A percentile compares a stretch with the other conserved stretches of the same genome.
These are phyloP conservation scores for Heterobasidion irregulare DNA, from an alignment of 1,284 basidiomycete genomes.

Conservation along the genomic window DNA sequence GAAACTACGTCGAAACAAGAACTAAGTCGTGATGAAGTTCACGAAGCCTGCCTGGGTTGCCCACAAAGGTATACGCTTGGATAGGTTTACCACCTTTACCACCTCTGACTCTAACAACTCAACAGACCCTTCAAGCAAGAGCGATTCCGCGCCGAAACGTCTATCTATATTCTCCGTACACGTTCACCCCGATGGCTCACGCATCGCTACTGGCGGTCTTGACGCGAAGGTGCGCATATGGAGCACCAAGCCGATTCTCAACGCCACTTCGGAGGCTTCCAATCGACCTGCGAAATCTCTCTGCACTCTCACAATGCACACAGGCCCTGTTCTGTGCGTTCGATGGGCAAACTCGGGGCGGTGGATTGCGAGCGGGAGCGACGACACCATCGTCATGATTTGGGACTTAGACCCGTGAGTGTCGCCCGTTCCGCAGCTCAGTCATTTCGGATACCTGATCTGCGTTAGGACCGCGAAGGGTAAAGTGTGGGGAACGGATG, in stretches of 20 bases:
- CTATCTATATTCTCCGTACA: slow-evolving; percentile 89
- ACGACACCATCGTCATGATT: slow-evolving; percentile 93
- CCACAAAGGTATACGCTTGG: slow-evolving; percentile 40
- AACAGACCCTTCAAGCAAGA: slow-evolving; percentile 12
- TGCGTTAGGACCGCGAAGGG: slow-evolving; percentile 61
- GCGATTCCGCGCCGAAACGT: slow-evolving; percentile 47
- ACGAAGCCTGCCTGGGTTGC: slow-evolving; percentile 74
- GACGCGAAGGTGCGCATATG: slow-evolving; percentile 97
- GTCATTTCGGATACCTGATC: background rate
- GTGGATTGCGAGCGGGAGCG: slow-evolving; percentile 94
- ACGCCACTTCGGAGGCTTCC: slow-evolving; percentile 61
- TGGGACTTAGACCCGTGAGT: slow-evolving; percentile 96
- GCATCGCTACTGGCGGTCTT: slow-evolving; percentile 92
- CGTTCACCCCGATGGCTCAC: slow-evolving; percentile 92
- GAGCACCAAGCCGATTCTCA: slow-evolving; percentile 91
- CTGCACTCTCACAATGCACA: slow-evolving; percentile 90
- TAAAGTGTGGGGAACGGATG: slow-evolving; percentile 87
- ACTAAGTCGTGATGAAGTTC: slow-evolving; percentile 44
- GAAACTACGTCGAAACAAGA: too few relatives aligned
- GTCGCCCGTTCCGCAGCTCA: background rate
- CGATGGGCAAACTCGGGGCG: slow-evolving; percentile 93
- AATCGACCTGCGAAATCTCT: slow-evolving; percentile 80
- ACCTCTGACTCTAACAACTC: background rate
- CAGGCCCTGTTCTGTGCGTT: slow-evolving; percentile 90
- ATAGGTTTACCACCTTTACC: background rate